These are phyloP conservation scores for Sarocladium kiliense DNA, from an alignment of 2,329 filamentous ascomycete genomes.

Conservation along the genomic window DNA sequence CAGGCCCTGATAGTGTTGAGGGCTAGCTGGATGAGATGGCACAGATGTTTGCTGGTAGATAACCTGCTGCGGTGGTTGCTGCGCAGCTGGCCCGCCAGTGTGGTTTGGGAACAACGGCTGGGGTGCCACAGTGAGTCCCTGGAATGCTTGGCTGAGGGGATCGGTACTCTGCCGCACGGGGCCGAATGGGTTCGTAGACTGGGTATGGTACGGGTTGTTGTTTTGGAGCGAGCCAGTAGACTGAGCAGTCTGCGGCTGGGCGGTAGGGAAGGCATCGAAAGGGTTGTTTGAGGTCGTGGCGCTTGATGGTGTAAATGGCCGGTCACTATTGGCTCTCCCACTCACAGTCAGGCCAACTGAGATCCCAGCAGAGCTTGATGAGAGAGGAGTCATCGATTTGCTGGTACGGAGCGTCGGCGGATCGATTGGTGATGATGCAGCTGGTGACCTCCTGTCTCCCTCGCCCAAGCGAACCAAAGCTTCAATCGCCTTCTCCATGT, in stretches of 20 bases:
- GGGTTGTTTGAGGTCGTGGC: constrained; percentile 53
- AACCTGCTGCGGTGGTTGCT: constrained; percentile 32
- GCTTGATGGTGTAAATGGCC: constrained; percentile 35
- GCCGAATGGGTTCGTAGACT: constrained; percentile 67
- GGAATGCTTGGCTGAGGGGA: constrained; percentile 63
- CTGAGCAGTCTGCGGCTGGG: constrained; percentile 58
- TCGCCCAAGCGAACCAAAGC: constrained; percentile 79
- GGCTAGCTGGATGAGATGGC: constrained; percentile 31
- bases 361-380: constrained; percentile 23
- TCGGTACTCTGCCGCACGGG: constrained; percentile 34
- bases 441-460: constrained; percentile 41
- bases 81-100: constrained; percentile 56
- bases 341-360: constrained; percentile 28
- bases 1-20: constrained; percentile 33
- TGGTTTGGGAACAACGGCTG: constrained; percentile 70
- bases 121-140: constrained; percentile 61
- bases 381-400: constrained; percentile 49
- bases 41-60: constrained; percentile 38
- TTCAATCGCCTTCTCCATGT: constrained; percentile 81
- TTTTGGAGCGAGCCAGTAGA: constrained; percentile 58
- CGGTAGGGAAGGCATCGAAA: constrained; percentile 55
- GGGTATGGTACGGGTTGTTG: constrained; percentile 45
- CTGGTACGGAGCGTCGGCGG: constrained; percentile 37
- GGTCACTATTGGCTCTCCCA: constrained; percentile 17
- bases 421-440: constrained; percentile 3